Percentiles rank a stretch among this genome's conserved stretches.
phyloP scores from a whole-genome alignment of 176 grass and related monocot genomes.

The Musa beccarii region DNA sequence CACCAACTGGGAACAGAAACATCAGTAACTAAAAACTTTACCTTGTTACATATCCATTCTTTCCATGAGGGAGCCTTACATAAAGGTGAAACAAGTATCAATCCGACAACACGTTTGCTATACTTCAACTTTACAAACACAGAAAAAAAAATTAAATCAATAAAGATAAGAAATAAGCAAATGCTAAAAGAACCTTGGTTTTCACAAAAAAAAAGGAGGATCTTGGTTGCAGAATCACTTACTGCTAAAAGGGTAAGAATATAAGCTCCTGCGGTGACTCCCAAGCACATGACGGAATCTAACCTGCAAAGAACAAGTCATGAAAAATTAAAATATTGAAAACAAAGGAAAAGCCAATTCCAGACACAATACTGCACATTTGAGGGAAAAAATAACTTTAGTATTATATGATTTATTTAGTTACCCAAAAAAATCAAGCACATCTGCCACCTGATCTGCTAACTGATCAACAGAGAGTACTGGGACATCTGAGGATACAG shows the following conservation, averaged over 20 bases:
- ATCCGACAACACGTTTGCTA: conserved; percentile 63
- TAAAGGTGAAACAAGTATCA: conserved; percentile 87
- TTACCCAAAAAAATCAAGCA: conserved; percentile 94
- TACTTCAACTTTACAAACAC: conserved; percentile 50
- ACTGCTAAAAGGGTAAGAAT: conserved; percentile 85
- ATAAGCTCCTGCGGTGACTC: conserved; percentile 93
- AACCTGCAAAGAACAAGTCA: conserved; percentile 41
- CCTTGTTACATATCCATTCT: conserved; percentile 95
- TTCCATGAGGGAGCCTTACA: conserved; percentile 95
- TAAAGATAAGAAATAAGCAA: background rate
- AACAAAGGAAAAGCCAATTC: background rate
- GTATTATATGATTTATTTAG: background rate
- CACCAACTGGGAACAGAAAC: background rate
- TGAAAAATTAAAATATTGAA: conserved; percentile 21
- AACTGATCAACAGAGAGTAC: conserved; percentile 67
- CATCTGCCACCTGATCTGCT: conserved; percentile 71
- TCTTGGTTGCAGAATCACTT: conserved; percentile 19
- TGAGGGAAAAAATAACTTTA: background rate
- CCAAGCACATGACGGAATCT: conserved; percentile 84
- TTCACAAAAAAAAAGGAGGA: background rate
- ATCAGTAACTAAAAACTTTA: conserved; percentile 10
- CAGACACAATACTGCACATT: background rate
- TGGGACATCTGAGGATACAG: conserved; percentile 51
- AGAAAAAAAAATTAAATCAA: background rate
- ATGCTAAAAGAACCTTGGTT: background rate